Percentiles rank a stretch among this genome's conserved stretches.
Conservation (phyloP, 176 grass and related monocot genomes). For the Microstegium vimineum region DNA sequence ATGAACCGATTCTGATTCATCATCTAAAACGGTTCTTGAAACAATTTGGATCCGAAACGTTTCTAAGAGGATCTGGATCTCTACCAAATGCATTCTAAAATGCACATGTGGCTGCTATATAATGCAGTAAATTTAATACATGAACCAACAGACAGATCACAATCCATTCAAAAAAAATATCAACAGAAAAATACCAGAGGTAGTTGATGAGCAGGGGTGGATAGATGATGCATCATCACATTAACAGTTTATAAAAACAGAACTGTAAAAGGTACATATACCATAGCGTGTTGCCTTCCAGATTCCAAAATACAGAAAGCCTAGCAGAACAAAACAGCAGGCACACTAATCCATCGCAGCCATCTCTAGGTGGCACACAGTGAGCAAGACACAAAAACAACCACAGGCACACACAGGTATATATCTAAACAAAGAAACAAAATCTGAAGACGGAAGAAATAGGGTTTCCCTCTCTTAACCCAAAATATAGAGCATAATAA, state of each 20-base stretch:
- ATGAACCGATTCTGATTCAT: too few species aligned
- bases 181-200: not conserved
- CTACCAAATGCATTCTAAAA: too few species aligned
- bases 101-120: not conserved
- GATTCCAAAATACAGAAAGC: too few species aligned
- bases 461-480: not conserved
- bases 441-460: not conserved
- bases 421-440: not conserved
- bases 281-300: not conserved
- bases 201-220: not conserved
- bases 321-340: not conserved
- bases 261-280: not conserved
- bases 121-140: not conserved
- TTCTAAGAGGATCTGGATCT: too few species aligned
- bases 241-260: not conserved
- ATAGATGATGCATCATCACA: not conserved
- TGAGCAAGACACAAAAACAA: not conserved
- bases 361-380: not conserved
- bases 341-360: not conserved
- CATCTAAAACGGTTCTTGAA: too few species aligned
- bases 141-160: not conserved
- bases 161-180: not conserved
- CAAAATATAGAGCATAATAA: not conserved
- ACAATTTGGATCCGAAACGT: too few species aligned
- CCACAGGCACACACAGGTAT: not conserved